These are phyloP conservation scores for Penicillium brevicompactum DNA, from an alignment of 2,329 filamentous ascomycete species.

Conservation along the genomic window DNA sequence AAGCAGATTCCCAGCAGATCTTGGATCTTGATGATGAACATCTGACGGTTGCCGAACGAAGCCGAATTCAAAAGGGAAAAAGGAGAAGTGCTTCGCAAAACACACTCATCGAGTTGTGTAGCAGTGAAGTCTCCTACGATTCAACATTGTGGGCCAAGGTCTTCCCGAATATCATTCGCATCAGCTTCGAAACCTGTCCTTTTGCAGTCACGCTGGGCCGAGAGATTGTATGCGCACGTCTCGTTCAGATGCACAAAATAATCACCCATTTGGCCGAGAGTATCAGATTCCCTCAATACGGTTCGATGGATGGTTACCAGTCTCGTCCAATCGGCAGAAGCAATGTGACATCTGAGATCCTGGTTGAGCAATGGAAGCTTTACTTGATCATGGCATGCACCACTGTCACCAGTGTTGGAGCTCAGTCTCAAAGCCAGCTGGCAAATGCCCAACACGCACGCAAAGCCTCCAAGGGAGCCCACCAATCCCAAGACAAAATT, in stretches of 20 bases:
- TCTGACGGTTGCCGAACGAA: slow-evolving; percentile 82
- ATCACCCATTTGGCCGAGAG: slow-evolving; percentile 79
- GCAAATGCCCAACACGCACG: slow-evolving; percentile 72
- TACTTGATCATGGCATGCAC: slow-evolving; percentile 98
- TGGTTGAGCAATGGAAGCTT: slow-evolving; percentile 97
- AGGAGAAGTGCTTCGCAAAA: slow-evolving; percentile 81
- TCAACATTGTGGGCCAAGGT: slow-evolving; percentile 96
- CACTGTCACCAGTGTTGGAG: slow-evolving; percentile 82
- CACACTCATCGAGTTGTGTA: slow-evolving; percentile 89
- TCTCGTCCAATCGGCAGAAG: slow-evolving; percentile 48
- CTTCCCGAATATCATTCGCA: slow-evolving; percentile 90
- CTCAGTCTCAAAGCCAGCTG: slow-evolving; percentile 60
- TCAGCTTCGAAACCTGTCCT: slow-evolving; percentile 87
- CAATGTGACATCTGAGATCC: slow-evolving; percentile 75
- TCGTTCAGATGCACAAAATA: slow-evolving; percentile 87
- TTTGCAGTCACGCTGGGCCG: slow-evolving; percentile 88
- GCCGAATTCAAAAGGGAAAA: slow-evolving; percentile 85
- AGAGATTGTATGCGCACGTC: slow-evolving; percentile 87
- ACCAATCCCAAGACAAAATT: slow-evolving; percentile 73
- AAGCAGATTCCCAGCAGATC: slow-evolving; percentile 83
- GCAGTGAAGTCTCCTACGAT: slow-evolving; percentile 93
- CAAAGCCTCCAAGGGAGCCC: slow-evolving; percentile 71
- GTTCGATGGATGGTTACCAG: slow-evolving; percentile 37
- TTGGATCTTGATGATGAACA: slow-evolving; percentile 91
- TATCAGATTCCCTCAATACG: slow-evolving; percentile 54